Evolutionary conservation across 371 early-diverging fungal species (phyloP).

Genomic region (Mucor racemosus): DNA sequence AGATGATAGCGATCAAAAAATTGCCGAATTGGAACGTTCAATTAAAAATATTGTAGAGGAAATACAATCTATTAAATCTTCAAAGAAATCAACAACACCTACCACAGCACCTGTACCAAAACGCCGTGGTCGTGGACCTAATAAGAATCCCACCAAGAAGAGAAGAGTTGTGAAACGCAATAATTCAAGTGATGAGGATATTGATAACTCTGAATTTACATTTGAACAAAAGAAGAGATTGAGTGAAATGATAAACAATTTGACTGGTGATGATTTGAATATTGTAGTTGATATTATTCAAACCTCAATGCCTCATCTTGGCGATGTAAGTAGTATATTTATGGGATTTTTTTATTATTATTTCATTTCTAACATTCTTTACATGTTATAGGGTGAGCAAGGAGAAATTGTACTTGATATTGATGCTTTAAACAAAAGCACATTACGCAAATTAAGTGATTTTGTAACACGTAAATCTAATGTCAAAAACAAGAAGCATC

Average conservation of each 20-base stretch:
- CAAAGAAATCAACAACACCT: slow-evolving; percentile 45
- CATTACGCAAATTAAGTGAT: slow-evolving; percentile 79
- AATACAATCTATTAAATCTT: slow-evolving; percentile 66
- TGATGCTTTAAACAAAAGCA: slow-evolving; percentile 80
- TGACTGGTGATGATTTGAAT: slow-evolving; percentile 74
- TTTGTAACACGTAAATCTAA: slow-evolving; percentile 57
- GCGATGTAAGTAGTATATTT: slow-evolving; percentile 50
- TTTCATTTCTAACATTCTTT: not conserved
- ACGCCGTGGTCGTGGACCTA: slow-evolving; percentile 14
- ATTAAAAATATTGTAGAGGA: slow-evolving; percentile 65
- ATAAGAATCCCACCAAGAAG: slow-evolving; percentile 15
- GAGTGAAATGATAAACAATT: slow-evolving; percentile 77
- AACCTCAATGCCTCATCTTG: slow-evolving; percentile 78
- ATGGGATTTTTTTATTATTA: not conserved
- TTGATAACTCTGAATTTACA: slow-evolving; percentile 75
- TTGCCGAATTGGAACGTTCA: slow-evolving; percentile 66
- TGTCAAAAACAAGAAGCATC: not conserved
- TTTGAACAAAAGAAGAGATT: slow-evolving; percentile 90
- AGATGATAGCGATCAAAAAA: slow-evolving; percentile 47
- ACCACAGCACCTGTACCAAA: slow-evolving; percentile 26
- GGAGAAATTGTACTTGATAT: slow-evolving; percentile 96
- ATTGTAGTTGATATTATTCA: slow-evolving; percentile 87
- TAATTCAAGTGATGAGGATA: slow-evolving; percentile 26
- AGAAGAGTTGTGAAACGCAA: slow-evolving; percentile 1
- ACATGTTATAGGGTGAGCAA: slow-evolving; percentile 53